A percentile compares a stretch with the other conserved stretches of the same genome.
Conservation (phyloP, 805 yeast species). For the Zygoascus biomembranicola region DNA sequence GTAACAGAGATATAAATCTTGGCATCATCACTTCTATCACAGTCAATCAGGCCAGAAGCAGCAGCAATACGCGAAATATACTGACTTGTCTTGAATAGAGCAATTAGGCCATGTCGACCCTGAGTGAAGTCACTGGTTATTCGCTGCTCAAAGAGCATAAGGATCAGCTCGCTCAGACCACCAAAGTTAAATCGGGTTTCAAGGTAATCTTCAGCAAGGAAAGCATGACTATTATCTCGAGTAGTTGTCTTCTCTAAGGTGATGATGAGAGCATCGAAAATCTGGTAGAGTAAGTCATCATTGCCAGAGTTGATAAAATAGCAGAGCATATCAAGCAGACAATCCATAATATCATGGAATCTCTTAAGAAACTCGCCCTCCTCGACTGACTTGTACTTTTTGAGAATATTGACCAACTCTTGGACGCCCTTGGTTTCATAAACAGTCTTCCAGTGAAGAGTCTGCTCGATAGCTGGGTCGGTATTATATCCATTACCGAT, state of each 20-base stretch:
- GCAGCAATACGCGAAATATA: conserved; percentile 13
- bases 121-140: conserved; percentile 2
- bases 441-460: conserved; percentile 44
- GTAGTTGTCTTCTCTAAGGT: conserved; percentile 20
- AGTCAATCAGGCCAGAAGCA: conserved; percentile 15
- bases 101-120: conserved; percentile 4
- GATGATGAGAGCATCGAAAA: conserved; percentile 20
- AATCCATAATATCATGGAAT: conserved; percentile 21
- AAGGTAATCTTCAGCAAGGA: conserved; percentile 20
- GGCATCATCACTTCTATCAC: conserved; percentile 13
- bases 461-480: conserved; percentile 44
- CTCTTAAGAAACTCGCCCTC: conserved; percentile 42
- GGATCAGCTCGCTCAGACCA: conserved; percentile 40
- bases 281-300: conserved; percentile 7
- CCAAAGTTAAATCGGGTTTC: conserved; percentile 28
- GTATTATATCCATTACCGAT: conserved; percentile 61
- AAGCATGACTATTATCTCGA: conserved; percentile 11
- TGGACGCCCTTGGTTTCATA: conserved; percentile 30
- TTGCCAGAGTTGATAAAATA: conserved; percentile 8
- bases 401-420: conserved; percentile 41
- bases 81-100: conserved; percentile 12
- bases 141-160: conserved; percentile 10
- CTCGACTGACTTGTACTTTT: conserved; percentile 46
- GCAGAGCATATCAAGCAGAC: conserved; percentile 35
- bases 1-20: conserved; percentile 7